phyloP scores from a whole-genome alignment of 2,329 filamentous ascomycete genomes.

The Aureobasidium musti region DNA sequence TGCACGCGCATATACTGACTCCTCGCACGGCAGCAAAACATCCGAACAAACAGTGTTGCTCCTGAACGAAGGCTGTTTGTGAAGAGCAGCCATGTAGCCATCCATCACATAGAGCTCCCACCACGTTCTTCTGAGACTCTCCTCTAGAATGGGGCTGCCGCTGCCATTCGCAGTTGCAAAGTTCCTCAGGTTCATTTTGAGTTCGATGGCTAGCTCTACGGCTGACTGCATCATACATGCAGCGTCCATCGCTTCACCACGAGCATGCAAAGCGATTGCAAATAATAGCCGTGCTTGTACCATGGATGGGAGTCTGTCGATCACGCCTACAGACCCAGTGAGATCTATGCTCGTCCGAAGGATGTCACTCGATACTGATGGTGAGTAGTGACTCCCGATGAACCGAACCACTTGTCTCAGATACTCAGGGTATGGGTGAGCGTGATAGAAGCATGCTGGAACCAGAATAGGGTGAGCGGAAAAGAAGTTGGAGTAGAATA shows the following conservation, averaged over 20 bases:
- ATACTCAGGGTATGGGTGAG: slow-evolving; percentile 49
- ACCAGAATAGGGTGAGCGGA: slow-evolving; percentile 59
- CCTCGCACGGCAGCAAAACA: slow-evolving; percentile 78
- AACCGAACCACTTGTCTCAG: slow-evolving; percentile 59
- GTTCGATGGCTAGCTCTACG: slow-evolving; percentile 70
- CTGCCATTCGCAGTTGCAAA: slow-evolving; percentile 67
- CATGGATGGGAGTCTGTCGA: slow-evolving; percentile 50
- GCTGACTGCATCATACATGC: slow-evolving; percentile 66
- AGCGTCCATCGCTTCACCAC: slow-evolving; percentile 69
- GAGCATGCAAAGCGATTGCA: slow-evolving; percentile 75
- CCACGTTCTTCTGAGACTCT: slow-evolving; percentile 87
- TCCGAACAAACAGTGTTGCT: slow-evolving; percentile 67
- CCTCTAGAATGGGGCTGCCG: slow-evolving; percentile 69
- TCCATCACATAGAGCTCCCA: slow-evolving; percentile 84
- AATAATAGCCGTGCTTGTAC: slow-evolving; percentile 78
- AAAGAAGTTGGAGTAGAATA: slow-evolving; percentile 60
- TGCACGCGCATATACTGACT: slow-evolving; percentile 64
- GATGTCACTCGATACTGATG: slow-evolving; percentile 48
- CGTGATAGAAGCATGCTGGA: slow-evolving; percentile 48
- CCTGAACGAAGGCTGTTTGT: slow-evolving; percentile 68
- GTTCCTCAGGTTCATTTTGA: slow-evolving; percentile 70
- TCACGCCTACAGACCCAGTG: slow-evolving; percentile 47
- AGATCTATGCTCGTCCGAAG: slow-evolving; percentile 49
- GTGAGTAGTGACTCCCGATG: slow-evolving; percentile 58
- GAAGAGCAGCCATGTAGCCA: slow-evolving; percentile 80